Evolutionary conservation across 805 yeast species (phyloP), one percentile per base, ranked within the genome.

Genomic region (Starmerella roubikii): DNA sequence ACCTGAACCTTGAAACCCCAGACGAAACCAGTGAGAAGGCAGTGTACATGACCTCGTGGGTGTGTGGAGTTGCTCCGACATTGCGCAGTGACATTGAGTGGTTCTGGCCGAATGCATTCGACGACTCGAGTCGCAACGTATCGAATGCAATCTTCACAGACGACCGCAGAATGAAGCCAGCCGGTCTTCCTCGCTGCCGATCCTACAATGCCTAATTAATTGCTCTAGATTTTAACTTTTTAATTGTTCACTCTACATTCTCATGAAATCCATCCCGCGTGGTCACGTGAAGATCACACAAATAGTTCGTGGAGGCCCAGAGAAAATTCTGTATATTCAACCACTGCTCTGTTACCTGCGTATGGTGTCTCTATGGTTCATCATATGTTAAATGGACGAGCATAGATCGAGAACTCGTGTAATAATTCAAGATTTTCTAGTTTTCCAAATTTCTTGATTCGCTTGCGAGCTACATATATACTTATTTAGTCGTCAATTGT

Each of bases 311-410:
- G n/a, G n/a, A n/a, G n/a, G n/a, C n/a, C n/a, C n/a, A n/a, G n/a
- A n/a, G n/a, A n/a, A n/a, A n/a, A n/a, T n/a, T n/a, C n/a, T n/a
- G n/a, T n/a, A n/a, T n/a, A n/a, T n/a, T n/a, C n/a, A n/a, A n/a
- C n/a, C 15, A 28, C 23, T 37, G 45, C 45, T 41, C 45, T 37
- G 34, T 44, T 44, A 44, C 47, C 47, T 38, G 33, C 47, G 47
- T 44, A 35, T 34, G 40, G 47, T 12, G 21, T 77, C 45, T 72
- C 74, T 32, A 56, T 72, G 2, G 61, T 78, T 32, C 34, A 12
- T 3, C 63, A 64, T 43, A 64, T 78, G 47, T 42, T 42, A 54
- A 54, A 52, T 54, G 57, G 55, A 55, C 42, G 55, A 49, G 54
- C 55, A 49, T 35, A 54, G 57, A 55, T 22, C n/a, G 21, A 44